Evolutionary conservation across 805 yeast species (phyloP), one percentile per base, ranked within the genome.

Genomic region (Lachancea thermotolerans): DNA sequence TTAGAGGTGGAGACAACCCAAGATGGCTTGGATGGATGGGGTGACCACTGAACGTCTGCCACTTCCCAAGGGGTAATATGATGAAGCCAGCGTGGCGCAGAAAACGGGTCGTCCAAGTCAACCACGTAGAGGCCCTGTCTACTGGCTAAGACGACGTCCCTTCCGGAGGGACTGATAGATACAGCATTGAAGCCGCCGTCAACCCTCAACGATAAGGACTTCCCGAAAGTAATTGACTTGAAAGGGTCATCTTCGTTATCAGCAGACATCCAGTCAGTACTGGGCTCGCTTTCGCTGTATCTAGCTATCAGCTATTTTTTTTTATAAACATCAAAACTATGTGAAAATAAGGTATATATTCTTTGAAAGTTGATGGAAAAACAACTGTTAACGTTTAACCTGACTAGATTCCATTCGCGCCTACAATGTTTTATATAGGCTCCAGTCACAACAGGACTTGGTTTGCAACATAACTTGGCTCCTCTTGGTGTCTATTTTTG

Each of bases 11-110:
- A 86, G 1, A 91, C 83, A 36, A 93, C 87, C 95, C 97, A 90
- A 5, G 83, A 73, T 1, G 95, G 91, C 52, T 85, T 86, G 1
- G 81, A 74, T 5, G 75, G 71, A 60, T 93, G 97, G 0, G 97
- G 96, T 2, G 95, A 86, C 98, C 99, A 93, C 64, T 93, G 98
- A 1, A 91, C 97, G 62, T 91, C 97, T 0, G 99, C 96, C 2
- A 93, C 99, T 63, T 93, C 98, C 98, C 98, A 93, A 0, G 95
- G 81, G 0, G 97, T 91, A 31, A 81, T 73, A 59, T 93, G 96
- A 45, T 82, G 95, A 12, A 93, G 74, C 90, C 95, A 88, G 47
- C 99, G 71, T 0, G 99, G 99, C 0, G 95, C 89, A 0, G 91
- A 79, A 65, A 87, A 91, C 1, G 98, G 99, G 62, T 93, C 96